These are phyloP conservation scores for Cucumis hystrix DNA, from an alignment of 306 rosid species.

Conservation along the genomic window DNA sequence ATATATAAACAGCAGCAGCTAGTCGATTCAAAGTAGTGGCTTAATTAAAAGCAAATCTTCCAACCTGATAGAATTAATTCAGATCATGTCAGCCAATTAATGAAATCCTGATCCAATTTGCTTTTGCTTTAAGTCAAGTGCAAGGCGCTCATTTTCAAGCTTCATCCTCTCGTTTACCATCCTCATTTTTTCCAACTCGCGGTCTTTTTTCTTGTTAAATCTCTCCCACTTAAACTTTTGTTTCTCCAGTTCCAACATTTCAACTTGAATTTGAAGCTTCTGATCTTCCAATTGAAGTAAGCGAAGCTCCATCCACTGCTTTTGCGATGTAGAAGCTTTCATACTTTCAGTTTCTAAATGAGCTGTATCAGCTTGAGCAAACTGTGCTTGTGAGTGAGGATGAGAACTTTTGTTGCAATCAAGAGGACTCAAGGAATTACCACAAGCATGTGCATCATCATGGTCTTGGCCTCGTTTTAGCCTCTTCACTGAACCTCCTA, in stretches of 20 bases:
- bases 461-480: constrained; percentile 28
- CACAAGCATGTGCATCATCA: constrained; percentile 30
- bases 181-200: constrained; percentile 68
- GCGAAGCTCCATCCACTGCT: constrained; percentile 64
- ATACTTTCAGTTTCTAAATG: constrained; percentile 39
- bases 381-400: constrained; percentile 22
- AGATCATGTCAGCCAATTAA: constrained; percentile 18
- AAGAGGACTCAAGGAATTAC: constrained; percentile 33
- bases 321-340: constrained; percentile 45
- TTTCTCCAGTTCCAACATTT: constrained; percentile 68
- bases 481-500: constrained; percentile 45
- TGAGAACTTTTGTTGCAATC: constrained; percentile 34
- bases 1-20: background rate
- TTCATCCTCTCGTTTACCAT: constrained; percentile 77
- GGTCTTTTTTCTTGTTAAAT: constrained; percentile 66
- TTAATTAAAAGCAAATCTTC: background rate
- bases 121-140: constrained; percentile 54
- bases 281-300: constrained; percentile 66
- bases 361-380: constrained; percentile 29
- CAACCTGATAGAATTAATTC: constrained; percentile 3
- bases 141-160: constrained; percentile 64
- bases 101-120: constrained; percentile 40
- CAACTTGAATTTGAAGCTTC: constrained; percentile 64
- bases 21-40: background rate
- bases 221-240: constrained; percentile 74